These are phyloP conservation scores for Diplodia scrobiculata DNA, from an alignment of 2,329 filamentous ascomycete genomes.

Conservation along the genomic window DNA sequence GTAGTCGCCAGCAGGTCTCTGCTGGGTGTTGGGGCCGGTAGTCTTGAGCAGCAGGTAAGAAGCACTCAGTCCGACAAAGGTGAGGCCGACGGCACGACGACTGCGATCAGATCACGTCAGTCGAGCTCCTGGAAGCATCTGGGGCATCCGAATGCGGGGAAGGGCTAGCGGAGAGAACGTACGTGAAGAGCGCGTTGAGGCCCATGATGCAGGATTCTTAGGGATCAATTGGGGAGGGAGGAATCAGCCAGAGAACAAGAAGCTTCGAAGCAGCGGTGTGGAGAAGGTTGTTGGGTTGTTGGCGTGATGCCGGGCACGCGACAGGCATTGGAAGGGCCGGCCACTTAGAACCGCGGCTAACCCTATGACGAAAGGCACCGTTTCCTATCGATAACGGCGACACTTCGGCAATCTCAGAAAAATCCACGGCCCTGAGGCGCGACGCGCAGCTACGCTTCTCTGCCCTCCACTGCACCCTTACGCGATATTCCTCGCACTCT, in stretches of 20 bases:
- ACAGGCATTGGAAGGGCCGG: constrained; percentile 11
- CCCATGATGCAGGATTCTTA: constrained; percentile 13
- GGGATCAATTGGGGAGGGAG: not conserved
- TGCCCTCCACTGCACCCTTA: not conserved
- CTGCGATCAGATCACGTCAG: constrained; percentile 32
- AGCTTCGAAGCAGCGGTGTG: constrained; percentile 7
- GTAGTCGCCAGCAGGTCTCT: constrained; percentile 30
- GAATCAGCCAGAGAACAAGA: not conserved
- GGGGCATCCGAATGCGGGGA: not conserved
- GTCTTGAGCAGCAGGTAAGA: constrained; percentile 42
- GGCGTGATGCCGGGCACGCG: constrained; percentile 21
- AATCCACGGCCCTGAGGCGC: constrained; percentile 4
- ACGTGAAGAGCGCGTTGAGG: constrained; percentile 25
- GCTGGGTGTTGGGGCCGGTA: constrained; percentile 36
- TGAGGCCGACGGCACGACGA: constrained; percentile 40
- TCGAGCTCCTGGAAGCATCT: not conserved
- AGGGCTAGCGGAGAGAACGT: not conserved
- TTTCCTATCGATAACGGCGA: constrained; percentile 18
- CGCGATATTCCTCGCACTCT: not conserved
- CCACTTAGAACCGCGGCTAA: not conserved
- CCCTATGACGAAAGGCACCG: constrained; percentile 14
- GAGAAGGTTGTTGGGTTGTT: constrained; percentile 12
- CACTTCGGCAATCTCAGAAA: constrained; percentile 8
- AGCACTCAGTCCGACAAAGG: constrained; percentile 39
- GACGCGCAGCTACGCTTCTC: not conserved